A percentile compares a stretch with the other conserved stretches of the same genome.
Conservation (phyloP, 805 yeast species). For the Kuraishia ogatae region DNA sequence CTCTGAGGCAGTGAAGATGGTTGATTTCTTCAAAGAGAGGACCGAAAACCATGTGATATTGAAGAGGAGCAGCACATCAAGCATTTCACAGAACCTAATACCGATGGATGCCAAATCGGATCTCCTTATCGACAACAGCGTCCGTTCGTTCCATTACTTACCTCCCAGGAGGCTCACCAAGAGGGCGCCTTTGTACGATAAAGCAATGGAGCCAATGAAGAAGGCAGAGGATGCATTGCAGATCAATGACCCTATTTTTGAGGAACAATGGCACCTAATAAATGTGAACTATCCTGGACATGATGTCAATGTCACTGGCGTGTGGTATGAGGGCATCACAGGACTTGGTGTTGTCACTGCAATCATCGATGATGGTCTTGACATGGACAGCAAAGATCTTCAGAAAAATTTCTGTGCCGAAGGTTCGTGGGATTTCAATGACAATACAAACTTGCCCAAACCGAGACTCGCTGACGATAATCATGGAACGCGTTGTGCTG, state of each 20-base stretch:
- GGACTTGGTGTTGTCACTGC: constrained; percentile 84
- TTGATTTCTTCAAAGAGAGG: neutral
- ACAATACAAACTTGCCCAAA: constrained; percentile 62
- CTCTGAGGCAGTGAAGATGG: constrained; percentile 21
- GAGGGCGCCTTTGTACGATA: constrained; percentile 54
- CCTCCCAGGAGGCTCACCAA: constrained; percentile 44
- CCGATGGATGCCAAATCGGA: neutral
- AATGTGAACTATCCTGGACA: constrained; percentile 67
- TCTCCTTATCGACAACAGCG: constrained; percentile 14
- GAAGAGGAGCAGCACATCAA: constrained; percentile 1
- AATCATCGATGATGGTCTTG: constrained; percentile 90
- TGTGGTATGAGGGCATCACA: constrained; percentile 76
- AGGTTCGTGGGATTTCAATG: constrained; percentile 94
- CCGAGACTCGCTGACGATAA: constrained; percentile 78
- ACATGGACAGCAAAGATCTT: constrained; percentile 70
- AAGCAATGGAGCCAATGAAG: constrained; percentile 36
- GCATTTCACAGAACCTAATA: neutral
- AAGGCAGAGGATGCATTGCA: constrained; percentile 42
- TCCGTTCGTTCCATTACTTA: constrained; percentile 45
- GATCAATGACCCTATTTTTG: constrained; percentile 79
- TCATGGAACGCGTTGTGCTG: constrained; percentile 98
- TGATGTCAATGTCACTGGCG: constrained; percentile 79
- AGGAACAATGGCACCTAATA: constrained; percentile 85
- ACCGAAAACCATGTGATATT: neutral
- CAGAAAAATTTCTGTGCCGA: constrained; percentile 54